phyloP scores from a whole-genome alignment of 768 basidiomycete species.

The Ramaria sp. region DNA sequence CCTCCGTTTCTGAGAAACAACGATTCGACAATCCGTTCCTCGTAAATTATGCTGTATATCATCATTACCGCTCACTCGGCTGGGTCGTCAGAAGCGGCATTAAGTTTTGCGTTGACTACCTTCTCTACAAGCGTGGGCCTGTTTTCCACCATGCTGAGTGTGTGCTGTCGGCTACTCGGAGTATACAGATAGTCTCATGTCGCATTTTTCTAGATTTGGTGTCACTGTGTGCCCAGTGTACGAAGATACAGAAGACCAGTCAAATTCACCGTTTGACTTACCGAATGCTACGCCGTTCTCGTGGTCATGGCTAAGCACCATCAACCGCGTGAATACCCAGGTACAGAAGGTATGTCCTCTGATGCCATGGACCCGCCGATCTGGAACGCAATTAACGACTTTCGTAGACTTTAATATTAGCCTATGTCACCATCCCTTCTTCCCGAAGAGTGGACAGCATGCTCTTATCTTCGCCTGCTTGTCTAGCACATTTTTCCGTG shows the following conservation, averaged over 20 bases:
- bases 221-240: constrained; percentile 87
- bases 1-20: constrained; percentile 15
- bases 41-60: constrained; percentile 81
- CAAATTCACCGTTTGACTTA: constrained; percentile 50
- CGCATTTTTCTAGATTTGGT: constrained; percentile 54
- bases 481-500: constrained; percentile 66
- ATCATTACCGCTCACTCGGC: constrained; percentile 91
- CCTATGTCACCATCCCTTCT: constrained; percentile 90
- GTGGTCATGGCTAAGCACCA: constrained; percentile 95
- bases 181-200: neutral
- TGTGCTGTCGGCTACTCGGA: constrained; percentile 20
- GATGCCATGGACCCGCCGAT: neutral
- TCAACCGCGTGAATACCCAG: constrained; percentile 93
- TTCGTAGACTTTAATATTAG: constrained; percentile 72
- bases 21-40: constrained; percentile 90
- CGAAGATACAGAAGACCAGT: constrained; percentile 66
- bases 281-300: constrained; percentile 63
- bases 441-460: constrained; percentile 40
- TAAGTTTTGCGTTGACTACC: constrained; percentile 95
- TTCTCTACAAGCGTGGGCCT: constrained; percentile 89
- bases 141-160: constrained; percentile 95
- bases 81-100: constrained; percentile 95
- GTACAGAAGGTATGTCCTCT: constrained; percentile 72
- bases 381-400: neutral
- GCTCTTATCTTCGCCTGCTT: constrained; percentile 58